phyloP scores from a whole-genome alignment of 768 basidiomycete species.

The Cystofilobasidium capitatum region DNA sequence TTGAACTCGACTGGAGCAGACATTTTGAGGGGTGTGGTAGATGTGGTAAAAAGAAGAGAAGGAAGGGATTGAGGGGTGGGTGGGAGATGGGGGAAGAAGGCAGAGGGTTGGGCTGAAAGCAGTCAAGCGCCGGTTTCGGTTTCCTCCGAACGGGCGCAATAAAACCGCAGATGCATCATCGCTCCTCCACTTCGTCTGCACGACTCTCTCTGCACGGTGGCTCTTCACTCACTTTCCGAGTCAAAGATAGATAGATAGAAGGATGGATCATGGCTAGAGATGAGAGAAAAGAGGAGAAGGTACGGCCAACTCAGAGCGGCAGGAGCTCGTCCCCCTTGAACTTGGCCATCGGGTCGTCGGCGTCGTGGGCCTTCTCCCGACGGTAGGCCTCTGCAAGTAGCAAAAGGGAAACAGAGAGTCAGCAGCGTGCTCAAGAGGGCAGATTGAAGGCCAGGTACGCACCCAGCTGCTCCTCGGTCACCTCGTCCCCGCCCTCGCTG shows the following conservation, averaged over 20 bases:
- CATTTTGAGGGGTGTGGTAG: not conserved
- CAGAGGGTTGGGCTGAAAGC: too few species aligned
- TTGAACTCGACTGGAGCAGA: constrained; percentile 11
- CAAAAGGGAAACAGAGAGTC: not conserved
- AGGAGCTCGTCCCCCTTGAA: constrained; percentile 56
- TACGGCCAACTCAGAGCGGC: constrained; percentile 15
- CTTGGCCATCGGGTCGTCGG: constrained; percentile 88
- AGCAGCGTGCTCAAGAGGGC: not conserved
- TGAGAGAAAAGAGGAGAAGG: not conserved
- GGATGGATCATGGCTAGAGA: too few species aligned
- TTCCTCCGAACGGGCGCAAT: too few species aligned
- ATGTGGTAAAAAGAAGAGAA: not conserved
- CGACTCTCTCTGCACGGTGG: too few species aligned
- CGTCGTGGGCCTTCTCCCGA: constrained; percentile 52
- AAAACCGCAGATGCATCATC: too few species aligned
- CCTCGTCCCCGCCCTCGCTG: constrained; percentile 54
- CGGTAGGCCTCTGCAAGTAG: constrained; percentile 68
- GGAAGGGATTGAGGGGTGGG: not conserved
- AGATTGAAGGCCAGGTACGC: constrained; percentile 12
- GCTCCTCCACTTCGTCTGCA: too few species aligned
- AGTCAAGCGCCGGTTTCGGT: too few species aligned
- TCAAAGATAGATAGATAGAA: too few species aligned
- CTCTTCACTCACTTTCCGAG: too few species aligned
- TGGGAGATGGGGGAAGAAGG: not conserved
- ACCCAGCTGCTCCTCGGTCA: constrained; percentile 62